phyloP scores from a whole-genome alignment of 176 grass and related monocot species.

The Ensete glaucum region DNA sequence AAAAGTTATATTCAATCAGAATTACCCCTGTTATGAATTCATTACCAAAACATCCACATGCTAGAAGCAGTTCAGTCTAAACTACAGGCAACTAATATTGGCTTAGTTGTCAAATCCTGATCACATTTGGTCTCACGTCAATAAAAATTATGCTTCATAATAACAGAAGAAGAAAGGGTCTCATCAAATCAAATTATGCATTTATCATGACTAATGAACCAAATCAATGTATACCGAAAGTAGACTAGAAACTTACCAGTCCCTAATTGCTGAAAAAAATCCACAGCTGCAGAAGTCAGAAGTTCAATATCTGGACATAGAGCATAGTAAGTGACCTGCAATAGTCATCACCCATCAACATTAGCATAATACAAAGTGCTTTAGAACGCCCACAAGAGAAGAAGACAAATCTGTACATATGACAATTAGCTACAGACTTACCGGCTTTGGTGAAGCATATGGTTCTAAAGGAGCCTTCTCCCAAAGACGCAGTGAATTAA shows the following conservation, averaged over 20 bases:
- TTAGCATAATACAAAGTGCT: not conserved
- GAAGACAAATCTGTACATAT: slow-evolving; percentile 9
- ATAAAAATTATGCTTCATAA: not conserved
- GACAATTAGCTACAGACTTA: slow-evolving; percentile 22
- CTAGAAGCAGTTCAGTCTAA: not conserved
- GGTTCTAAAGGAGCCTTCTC: slow-evolving; percentile 97
- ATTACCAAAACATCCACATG: not conserved
- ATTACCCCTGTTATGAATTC: not conserved
- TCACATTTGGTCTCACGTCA: not conserved
- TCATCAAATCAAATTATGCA: slow-evolving; percentile 2
- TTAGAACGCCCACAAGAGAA: slow-evolving; percentile 16
- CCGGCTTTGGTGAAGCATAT: slow-evolving; percentile 83
- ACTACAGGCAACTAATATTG: not conserved
- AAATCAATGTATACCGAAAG: slow-evolving; percentile 7
- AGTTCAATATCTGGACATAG: slow-evolving; percentile 91
- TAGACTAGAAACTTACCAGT: slow-evolving; percentile 47
- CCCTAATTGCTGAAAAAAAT: slow-evolving; percentile 89
- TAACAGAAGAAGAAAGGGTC: not conserved
- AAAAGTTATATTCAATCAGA: not conserved
- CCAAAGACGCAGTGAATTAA: slow-evolving; percentile 69
- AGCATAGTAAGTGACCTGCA: slow-evolving; percentile 84
- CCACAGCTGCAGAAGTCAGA: slow-evolving; percentile 56
- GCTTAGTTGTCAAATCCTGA: not conserved
- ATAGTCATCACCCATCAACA: slow-evolving; percentile 3
- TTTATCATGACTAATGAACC: slow-evolving; percentile 5